A percentile compares a stretch with the other conserved stretches of the same genome.
These are phyloP conservation scores for Monosporascus sp. DNA, from an alignment of 2,329 filamentous ascomycete genomes.

Conservation along the genomic window DNA sequence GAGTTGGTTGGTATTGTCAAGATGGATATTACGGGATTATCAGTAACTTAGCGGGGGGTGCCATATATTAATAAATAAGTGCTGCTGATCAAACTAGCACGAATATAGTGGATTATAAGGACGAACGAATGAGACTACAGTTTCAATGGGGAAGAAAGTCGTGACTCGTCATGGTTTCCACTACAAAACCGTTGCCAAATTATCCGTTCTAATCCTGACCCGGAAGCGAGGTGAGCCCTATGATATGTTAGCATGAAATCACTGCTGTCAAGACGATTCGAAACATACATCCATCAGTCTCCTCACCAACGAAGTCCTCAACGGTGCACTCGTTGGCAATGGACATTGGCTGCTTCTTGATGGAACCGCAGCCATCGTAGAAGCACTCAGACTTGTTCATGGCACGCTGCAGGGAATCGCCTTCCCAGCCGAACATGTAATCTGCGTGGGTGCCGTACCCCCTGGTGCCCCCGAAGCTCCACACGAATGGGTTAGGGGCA, in stretches of 20 bases:
- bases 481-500: conserved; percentile 27
- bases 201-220: conserved; percentile 13
- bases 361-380: conserved; percentile 29
- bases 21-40: too few relatives aligned
- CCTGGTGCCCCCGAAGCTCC: conserved; percentile 26
- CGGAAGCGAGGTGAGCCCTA: conserved; percentile 18
- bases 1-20: too few relatives aligned
- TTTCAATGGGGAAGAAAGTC: background rate
- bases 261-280: background rate
- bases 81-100: background rate
- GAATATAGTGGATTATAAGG: background rate
- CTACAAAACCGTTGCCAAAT: background rate
- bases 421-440: conserved; percentile 32
- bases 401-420: conserved; percentile 28
- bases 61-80: too few relatives aligned
- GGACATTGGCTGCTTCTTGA: conserved; percentile 27
- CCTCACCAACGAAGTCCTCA: conserved; percentile 23
- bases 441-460: conserved; percentile 33
- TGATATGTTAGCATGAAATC: conserved; percentile 6
- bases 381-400: conserved; percentile 37
- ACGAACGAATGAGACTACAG: background rate
- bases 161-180: background rate
- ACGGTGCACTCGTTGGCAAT: conserved; percentile 26
- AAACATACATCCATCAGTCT: conserved; percentile 28
- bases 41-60: too few relatives aligned